A percentile compares a stretch with the other conserved stretches of the same genome.
Conservation (phyloP, 495 filamentous ascomycete genomes). For the Thozetella sp. region DNA sequence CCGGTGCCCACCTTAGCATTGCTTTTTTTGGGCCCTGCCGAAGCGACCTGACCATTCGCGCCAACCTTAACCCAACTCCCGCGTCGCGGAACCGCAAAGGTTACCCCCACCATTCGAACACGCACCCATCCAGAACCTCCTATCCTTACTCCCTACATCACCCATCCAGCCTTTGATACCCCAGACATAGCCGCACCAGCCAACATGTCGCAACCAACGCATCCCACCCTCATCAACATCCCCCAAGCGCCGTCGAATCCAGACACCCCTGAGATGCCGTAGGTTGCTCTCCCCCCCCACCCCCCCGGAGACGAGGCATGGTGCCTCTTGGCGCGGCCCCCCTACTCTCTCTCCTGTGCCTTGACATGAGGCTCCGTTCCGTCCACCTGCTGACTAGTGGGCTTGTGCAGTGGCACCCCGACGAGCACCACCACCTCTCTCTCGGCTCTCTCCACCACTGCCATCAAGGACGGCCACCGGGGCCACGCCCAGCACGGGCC, state of each 20-base stretch:
- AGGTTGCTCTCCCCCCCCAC: constrained; percentile 40
- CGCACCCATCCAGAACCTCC: no score
- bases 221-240: constrained; percentile 79
- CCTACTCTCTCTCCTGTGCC: neutral
- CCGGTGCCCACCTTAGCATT: no score
- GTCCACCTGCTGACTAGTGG: constrained; percentile 8
- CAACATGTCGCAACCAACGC: constrained; percentile 39
- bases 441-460: constrained; percentile 84
- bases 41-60: neutral
- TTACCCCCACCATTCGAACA: no score
- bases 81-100: no score
- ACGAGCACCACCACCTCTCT: constrained; percentile 86
- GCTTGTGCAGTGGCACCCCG: constrained; percentile 73
- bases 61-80: neutral
- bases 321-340: neutral
- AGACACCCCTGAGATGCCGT: constrained; percentile 92
- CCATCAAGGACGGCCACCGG: constrained; percentile 91
- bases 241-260: constrained; percentile 82
- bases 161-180: neutral
- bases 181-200: no score
- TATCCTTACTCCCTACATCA: neutral
- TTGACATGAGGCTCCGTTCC: neutral
- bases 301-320: neutral
- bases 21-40: neutral
- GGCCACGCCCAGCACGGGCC: constrained; percentile 61